Conservation (phyloP, 805 yeast species). For the Cyberlindnera americana region DNA sequence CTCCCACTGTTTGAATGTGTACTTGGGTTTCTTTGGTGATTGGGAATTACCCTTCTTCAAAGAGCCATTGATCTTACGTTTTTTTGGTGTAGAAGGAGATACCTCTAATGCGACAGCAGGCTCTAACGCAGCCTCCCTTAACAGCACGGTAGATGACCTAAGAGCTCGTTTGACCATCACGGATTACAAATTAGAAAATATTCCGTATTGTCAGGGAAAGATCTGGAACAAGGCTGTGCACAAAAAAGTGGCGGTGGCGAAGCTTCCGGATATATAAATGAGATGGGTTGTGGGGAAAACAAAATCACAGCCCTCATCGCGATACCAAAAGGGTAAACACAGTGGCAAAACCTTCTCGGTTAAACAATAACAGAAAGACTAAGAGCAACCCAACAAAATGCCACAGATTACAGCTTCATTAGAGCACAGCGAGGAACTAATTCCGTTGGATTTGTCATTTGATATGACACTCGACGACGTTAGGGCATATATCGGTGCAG, state of each 20-base stretch:
- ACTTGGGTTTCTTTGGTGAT: conserved; percentile 11
- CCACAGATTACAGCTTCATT: conserved; percentile 21
- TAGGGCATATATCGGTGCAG: conserved; percentile 60
- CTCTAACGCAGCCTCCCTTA: not conserved
- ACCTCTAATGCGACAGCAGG: not conserved
- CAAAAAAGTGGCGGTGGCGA: conserved; percentile 14
- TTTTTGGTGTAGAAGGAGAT: conserved; percentile 9
- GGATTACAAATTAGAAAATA: too few relatives aligned
- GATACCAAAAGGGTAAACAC: conserved; percentile 7
- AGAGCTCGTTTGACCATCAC: conserved; percentile 7
- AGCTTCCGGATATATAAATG: not conserved
- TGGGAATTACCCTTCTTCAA: not conserved
- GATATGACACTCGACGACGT: conserved; percentile 66
- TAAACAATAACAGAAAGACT: too few relatives aligned
- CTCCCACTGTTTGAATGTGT: conserved; percentile 15
- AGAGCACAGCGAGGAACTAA: conserved; percentile 16
- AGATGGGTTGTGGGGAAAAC: not conserved
- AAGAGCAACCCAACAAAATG: conserved; percentile 9
- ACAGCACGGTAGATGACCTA: conserved; percentile 3
- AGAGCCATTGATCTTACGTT: conserved; percentile 2
- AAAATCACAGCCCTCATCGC: not conserved
- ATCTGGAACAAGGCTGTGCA: too few relatives aligned
- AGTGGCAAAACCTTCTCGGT: conserved; percentile 1
- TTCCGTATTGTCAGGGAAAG: too few relatives aligned
- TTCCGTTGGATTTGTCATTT: conserved; percentile 56